phyloP scores from a whole-genome alignment of 2,329 filamentous ascomycete species.

The Epichloe gansuensis region DNA sequence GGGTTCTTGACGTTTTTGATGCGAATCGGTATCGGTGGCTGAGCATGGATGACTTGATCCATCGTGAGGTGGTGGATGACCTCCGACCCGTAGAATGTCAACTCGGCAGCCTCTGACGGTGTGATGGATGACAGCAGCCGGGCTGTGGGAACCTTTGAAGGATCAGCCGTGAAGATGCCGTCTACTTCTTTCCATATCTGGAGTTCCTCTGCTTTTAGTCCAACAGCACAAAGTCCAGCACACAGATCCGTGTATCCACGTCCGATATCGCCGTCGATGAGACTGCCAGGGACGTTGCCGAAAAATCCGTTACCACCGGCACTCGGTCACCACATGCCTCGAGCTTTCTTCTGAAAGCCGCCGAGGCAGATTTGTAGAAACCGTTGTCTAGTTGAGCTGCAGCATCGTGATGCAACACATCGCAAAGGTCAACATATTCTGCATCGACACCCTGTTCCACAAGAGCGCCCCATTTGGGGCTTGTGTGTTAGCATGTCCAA shows the following conservation, averaged over 20 bases:
- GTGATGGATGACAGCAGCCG: slow-evolving; percentile 79
- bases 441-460: slow-evolving; percentile 56
- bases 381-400: slow-evolving; percentile 47
- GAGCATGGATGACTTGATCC: slow-evolving; percentile 85
- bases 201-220: slow-evolving; percentile 73
- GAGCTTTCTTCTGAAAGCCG: slow-evolving; percentile 51
- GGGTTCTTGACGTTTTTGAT: slow-evolving; percentile 92
- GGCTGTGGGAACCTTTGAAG: slow-evolving; percentile 87
- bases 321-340: slow-evolving; percentile 53
- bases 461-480: slow-evolving; percentile 15
- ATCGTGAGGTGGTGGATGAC: slow-evolving; percentile 98
- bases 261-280: slow-evolving; percentile 80
- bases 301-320: slow-evolving; percentile 85
- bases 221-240: slow-evolving; percentile 82
- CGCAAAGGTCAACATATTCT: slow-evolving; percentile 81
- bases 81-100: slow-evolving; percentile 90
- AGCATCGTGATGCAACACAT: slow-evolving; percentile 59
- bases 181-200: slow-evolving; percentile 99
- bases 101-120: slow-evolving; percentile 84
- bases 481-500: slow-evolving; percentile 1
- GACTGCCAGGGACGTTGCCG: slow-evolving; percentile 78
- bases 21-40: slow-evolving; percentile 66
- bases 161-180: slow-evolving; percentile 77
- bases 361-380: slow-evolving; percentile 58
- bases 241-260: slow-evolving; percentile 96